Evolutionary conservation across 208 protist species (phyloP).

Genomic region (Leishmania tropica): DNA sequence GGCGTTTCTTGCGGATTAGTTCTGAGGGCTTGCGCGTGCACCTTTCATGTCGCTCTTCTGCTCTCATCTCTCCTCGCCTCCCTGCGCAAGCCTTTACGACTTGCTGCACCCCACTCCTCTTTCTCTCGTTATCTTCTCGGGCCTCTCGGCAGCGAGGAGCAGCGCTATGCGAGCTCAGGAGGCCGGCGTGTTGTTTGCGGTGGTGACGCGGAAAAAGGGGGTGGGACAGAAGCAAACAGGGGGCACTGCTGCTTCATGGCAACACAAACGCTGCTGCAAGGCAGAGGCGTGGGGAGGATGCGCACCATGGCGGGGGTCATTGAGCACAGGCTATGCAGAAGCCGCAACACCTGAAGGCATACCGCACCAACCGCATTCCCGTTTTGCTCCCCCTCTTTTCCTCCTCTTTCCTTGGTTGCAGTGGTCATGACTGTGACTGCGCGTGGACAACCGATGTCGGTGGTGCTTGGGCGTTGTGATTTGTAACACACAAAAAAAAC

Average conservation of each 20-base stretch:
- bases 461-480: neutral
- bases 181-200: neutral
- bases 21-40: neutral
- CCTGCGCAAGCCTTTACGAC: neutral
- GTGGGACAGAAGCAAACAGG: neutral
- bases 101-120: neutral
- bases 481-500: too few species aligned
- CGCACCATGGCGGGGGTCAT: neutral
- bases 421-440: neutral
- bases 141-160: neutral
- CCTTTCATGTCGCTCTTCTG: neutral
- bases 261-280: neutral
- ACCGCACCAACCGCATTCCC: neutral
- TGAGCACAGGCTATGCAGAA: neutral
- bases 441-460: neutral
- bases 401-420: neutral
- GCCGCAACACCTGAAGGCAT: neutral
- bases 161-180: neutral
- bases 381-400: neutral
- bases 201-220: neutral
- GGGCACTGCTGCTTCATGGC: neutral
- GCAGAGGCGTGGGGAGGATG: neutral
- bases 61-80: neutral
- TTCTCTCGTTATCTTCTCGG: neutral
- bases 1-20: slow-evolving; percentile 75